These are phyloP conservation scores for Rhodomyrtus tomentosa DNA, from an alignment of 345 rosid species.

Conservation along the genomic window DNA sequence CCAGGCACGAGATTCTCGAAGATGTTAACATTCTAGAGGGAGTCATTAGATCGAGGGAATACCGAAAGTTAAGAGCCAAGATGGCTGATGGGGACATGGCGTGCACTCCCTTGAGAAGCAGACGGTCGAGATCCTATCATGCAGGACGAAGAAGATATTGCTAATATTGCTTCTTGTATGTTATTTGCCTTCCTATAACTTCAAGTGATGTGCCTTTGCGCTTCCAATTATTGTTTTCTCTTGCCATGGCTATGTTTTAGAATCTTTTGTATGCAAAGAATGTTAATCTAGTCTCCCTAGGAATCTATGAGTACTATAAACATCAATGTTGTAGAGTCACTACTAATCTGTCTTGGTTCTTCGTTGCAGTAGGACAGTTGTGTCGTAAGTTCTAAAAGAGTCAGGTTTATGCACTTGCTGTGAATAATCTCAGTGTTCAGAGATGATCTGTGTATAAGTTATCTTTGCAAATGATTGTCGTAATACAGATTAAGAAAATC, in stretches of 20 bases:
- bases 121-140: slow-evolving; percentile 15
- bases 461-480: background rate
- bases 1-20: slow-evolving; percentile 62
- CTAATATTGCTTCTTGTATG: background rate
- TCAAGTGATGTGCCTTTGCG: background rate
- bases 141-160: slow-evolving; percentile 11
- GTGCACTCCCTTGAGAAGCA: slow-evolving; percentile 23
- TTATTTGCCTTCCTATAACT: background rate
- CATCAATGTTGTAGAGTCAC: background rate
- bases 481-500: background rate
- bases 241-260: background rate
- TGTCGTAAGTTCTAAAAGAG: background rate
- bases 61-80: slow-evolving; percentile 42
- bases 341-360: background rate
- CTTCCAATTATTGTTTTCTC: background rate
- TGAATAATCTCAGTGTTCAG: background rate
- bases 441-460: background rate
- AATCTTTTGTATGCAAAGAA: background rate
- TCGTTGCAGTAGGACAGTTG: background rate
- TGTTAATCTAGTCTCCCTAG: background rate
- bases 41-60: slow-evolving; percentile 72
- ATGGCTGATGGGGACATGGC: slow-evolving; percentile 30
- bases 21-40: slow-evolving; percentile 65
- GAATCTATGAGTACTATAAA: background rate
- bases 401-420: background rate